phyloP scores from a whole-genome alignment of 1,284 basidiomycete species.

The Pterulicium gracile region DNA sequence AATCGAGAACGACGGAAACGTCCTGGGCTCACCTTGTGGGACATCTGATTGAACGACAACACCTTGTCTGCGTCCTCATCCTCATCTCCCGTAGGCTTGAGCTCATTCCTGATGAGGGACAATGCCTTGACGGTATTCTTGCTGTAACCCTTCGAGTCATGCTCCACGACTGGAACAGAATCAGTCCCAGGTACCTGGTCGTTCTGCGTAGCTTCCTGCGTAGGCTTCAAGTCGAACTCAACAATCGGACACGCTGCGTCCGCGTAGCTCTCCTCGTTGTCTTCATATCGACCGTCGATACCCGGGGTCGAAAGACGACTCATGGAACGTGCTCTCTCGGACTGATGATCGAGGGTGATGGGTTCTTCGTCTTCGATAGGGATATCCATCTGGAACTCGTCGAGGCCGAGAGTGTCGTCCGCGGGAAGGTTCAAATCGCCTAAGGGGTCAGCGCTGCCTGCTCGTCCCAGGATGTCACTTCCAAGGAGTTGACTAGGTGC shows the following conservation, averaged over 20 bases:
- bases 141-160: constrained; percentile 69
- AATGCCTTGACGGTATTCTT: constrained; percentile 89
- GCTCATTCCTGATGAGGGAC: constrained; percentile 68
- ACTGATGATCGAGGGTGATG: constrained; percentile 32
- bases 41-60: constrained; percentile 65
- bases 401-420: constrained; percentile 39
- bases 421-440: constrained; percentile 39
- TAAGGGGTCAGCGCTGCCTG: constrained; percentile 37
- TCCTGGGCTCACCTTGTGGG: constrained; percentile 49
- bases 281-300: constrained; percentile 40
- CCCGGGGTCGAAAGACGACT: constrained; percentile 64
- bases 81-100: constrained; percentile 45
- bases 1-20: constrained; percentile 3
- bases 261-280: constrained; percentile 52
- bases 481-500: constrained; percentile 44
- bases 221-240: constrained; percentile 64
- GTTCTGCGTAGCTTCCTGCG: constrained; percentile 28
- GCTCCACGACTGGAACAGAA: constrained; percentile 25
- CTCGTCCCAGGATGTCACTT: constrained; percentile 40
- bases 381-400: constrained; percentile 61
- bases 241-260: constrained; percentile 72
- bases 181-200: constrained; percentile 27
- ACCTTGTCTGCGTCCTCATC: constrained; percentile 42
- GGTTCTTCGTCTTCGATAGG: constrained; percentile 22
- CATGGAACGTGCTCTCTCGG: constrained; percentile 24